Conservation (phyloP, 2,329 filamentous ascomycete genomes). For the Arthrocladium fulminans region DNA sequence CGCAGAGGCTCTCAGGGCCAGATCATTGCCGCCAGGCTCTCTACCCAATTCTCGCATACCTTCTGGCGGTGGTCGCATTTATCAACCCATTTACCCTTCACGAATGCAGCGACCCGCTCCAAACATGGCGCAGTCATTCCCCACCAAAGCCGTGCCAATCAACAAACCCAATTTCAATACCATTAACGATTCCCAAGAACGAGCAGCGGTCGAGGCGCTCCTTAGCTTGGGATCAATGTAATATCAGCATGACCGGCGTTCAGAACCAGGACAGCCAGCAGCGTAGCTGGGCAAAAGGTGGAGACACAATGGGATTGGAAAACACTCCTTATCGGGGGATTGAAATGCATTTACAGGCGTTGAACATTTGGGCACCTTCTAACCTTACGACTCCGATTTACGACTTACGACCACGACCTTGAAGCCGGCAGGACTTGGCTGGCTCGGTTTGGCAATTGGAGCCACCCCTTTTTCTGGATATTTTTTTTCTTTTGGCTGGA, state of each 20-base stretch:
- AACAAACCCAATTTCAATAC: constrained; percentile 26
- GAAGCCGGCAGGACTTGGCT: constrained; percentile 15
- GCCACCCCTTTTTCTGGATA: constrained; percentile 3
- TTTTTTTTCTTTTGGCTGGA: no score
- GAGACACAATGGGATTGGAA: constrained; percentile 1
- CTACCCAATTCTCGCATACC: constrained; percentile 14
- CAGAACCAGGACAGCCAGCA: background rate
- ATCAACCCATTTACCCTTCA: constrained; percentile 26
- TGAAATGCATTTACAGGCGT: constrained; percentile 11
- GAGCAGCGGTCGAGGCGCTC: constrained; percentile 41
- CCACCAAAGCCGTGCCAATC: constrained; percentile 34
- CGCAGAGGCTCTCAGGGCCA: constrained; percentile 70
- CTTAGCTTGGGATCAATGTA: constrained; percentile 42
- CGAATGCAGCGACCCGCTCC: constrained; percentile 15
- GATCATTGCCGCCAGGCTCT: constrained; percentile 39
- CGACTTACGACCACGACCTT: constrained; percentile 16
- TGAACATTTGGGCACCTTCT: constrained; percentile 12
- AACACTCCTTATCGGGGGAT: constrained; percentile 9
- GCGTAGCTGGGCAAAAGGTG: constrained; percentile 2
- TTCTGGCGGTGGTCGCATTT: constrained; percentile 35
- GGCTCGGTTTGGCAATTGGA: constrained; percentile 18
- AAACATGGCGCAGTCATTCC: constrained; percentile 27
- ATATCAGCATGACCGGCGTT: constrained; percentile 18
- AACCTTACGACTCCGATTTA: constrained; percentile 16
- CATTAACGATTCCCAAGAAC: constrained; percentile 34